Base-by-base conservation (phyloP, 169 alveolate genomes). In the Cryptosporidium ubiquitum region DNA sequence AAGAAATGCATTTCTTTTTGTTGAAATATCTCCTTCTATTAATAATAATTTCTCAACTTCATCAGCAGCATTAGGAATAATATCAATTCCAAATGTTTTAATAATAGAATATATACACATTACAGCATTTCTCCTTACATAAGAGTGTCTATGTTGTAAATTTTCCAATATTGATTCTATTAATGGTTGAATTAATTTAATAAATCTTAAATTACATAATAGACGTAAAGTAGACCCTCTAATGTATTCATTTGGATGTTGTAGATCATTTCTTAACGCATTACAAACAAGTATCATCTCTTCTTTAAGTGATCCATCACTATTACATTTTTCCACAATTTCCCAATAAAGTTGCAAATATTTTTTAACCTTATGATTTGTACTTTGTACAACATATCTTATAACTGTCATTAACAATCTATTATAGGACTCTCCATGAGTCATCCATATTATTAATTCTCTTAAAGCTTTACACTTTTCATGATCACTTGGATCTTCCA, bases 201-300 rank as follows among this genome's bases (percentile, higher is more conserved):
- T 93, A 85, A 95, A 93, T 85, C 94, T 94, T 86, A 98, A 92
- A 91, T 97, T 97, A 49, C 98, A 94, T 33, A 98, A 93, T 66
- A 98, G 93, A 75, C 99, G 93, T 39, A 98, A 91, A n/a, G 99
- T 97, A 31, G 99, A 94, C 2, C 99, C 99, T 84, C 99, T 84
- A 5, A 98, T 96, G 75, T 95, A 98, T 71, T 98, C 99, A 91
- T 98, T 98, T 0, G 99, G 99, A 49, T 97, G 96, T 29, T 95
- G 95, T 39, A 98, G 92, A 89, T 98, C 99, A 74, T 97, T 97
- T 84, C 99, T 91, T 84, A 98, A 91, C 12, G 98, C 98, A 94
- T 98, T 98, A 92, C 99, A 98, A 29, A 98, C 99, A 74, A 98
- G 91, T 35, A 97, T 96, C 95, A 97, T 95, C 91, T 98, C 99